Evolutionary conservation across 306 rosid species (phyloP), one percentile per base, ranked within the genome.

Genomic region (Cicer cuneatum): DNA sequence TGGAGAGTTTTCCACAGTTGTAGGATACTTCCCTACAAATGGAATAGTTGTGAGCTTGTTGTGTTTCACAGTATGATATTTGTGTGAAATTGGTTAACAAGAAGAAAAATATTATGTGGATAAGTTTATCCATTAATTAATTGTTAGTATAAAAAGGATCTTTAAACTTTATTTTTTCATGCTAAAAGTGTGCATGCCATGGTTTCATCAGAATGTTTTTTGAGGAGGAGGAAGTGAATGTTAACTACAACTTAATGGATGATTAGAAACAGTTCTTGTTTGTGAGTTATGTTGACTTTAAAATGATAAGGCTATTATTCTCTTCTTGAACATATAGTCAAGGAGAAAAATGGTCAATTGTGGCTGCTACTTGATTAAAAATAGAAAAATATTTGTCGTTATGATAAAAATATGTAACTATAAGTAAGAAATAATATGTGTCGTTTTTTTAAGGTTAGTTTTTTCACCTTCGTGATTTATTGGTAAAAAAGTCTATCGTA

Each of bases 121-220:
- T 18, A 53, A 53, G 35, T 53, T 19, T 53, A 4, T 53, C 58
- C 58, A 51, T 51, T 51, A 51, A 51, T 51, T 51, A 51, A 51
- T 15, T 51, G 10, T 7, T 15, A 7, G 13, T 53, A 33, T 13
- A 18, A 53, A 18, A 18, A 53, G 35, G 13, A 4, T 53, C 60
- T 53, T 53, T 51, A 24, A 51, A 8, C 3, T 53, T 1, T 18
- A 0, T 3, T 53, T 18, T 53, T 15, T 53, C 35, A 53, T 53
- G 60, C 13, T 53, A 8, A 53, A 53, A 10, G 29, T 21, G 29
- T 21, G 29, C 29, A 1, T 21, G 2, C 2, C 29, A 21, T 21
- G 29, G 29, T 21, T 21, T 54, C 13, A 3, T 53, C 2, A 8
- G 7, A 21, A 21, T 54, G 13, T 18, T 54, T 19, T 54, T 7